Evolutionary conservation across 768 basidiomycete genomes (phyloP).

Genomic region (Russula emetica): DNA sequence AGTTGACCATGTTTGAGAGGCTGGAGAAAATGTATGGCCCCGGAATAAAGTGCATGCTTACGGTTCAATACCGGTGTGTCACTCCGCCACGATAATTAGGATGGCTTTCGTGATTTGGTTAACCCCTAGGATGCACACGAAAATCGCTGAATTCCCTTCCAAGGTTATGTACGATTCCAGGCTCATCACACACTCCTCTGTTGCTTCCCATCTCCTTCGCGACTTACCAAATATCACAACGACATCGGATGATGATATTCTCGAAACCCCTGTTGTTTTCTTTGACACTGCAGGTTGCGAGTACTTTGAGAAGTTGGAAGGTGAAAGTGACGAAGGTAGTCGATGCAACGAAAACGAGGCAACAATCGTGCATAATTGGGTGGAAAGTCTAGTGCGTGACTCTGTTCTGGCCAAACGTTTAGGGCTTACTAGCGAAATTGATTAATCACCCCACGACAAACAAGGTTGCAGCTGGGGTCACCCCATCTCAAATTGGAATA

Average conservation of each 20-base stretch:
- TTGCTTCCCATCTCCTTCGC: slow-evolving; percentile 64
- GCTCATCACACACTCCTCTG: slow-evolving; percentile 65
- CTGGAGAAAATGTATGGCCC: slow-evolving; percentile 85
- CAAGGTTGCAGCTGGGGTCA: slow-evolving; percentile 58
- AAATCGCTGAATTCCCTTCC: slow-evolving; percentile 85
- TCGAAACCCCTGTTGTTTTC: slow-evolving; percentile 81
- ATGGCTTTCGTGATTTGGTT: not conserved
- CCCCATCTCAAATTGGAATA: slow-evolving; percentile 72
- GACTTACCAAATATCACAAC: slow-evolving; percentile 57
- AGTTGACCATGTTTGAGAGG: slow-evolving; percentile 88
- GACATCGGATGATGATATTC: slow-evolving; percentile 60
- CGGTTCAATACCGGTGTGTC: slow-evolving; percentile 79
- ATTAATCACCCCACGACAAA: not conserved
- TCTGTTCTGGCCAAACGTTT: not conserved
- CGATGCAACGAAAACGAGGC: slow-evolving; percentile 95
- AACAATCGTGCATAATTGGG: slow-evolving; percentile 76
- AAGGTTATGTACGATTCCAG: slow-evolving; percentile 70
- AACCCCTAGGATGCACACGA: slow-evolving; percentile 71
- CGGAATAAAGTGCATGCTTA: slow-evolving; percentile 79
- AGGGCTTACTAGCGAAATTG: not conserved
- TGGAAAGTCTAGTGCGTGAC: slow-evolving; percentile 63
- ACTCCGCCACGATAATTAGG: not conserved
- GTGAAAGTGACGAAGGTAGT: slow-evolving; percentile 82
- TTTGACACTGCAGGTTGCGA: slow-evolving; percentile 94
- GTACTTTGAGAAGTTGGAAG: slow-evolving; percentile 81